phyloP scores from a whole-genome alignment of 192 early-diverging fungal genomes.

The Coemansia sp. region DNA sequence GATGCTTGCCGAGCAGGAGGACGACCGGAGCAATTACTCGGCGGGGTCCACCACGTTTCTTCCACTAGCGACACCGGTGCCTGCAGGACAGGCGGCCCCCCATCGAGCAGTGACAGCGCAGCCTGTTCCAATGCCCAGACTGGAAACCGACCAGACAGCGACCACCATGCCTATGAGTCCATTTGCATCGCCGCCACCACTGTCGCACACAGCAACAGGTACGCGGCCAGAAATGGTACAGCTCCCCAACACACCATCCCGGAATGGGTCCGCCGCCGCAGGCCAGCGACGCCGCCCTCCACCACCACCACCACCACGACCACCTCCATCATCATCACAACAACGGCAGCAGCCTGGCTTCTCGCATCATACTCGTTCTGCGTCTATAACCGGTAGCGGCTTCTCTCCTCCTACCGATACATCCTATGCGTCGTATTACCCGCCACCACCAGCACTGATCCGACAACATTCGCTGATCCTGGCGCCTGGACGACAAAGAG shows the following conservation, averaged over 20 bases:
- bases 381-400: background rate
- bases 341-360: background rate
- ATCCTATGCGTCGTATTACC: background rate
- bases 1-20: too few species aligned
- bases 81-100: background rate
- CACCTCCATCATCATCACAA: background rate
- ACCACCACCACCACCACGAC: conserved; percentile 1
- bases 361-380: background rate
- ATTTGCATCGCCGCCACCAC: conserved; percentile 2
- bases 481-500: conserved; percentile 17
- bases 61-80: background rate
- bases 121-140: background rate
- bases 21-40: background rate
- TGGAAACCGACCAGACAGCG: background rate
- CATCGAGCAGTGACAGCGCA: background rate
- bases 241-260: background rate
- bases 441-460: conserved; percentile 1
- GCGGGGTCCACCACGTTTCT: background rate
- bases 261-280: background rate
- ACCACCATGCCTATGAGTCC: background rate
- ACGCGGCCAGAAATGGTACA: conserved; percentile 12
- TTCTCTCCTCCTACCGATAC: background rate
- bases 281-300: conserved; percentile 4
- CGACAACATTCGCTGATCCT: background rate
- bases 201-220: background rate